These are phyloP conservation scores for Hypoxylon trugodes DNA, from an alignment of 495 filamentous ascomycete species.

Conservation along the genomic window DNA sequence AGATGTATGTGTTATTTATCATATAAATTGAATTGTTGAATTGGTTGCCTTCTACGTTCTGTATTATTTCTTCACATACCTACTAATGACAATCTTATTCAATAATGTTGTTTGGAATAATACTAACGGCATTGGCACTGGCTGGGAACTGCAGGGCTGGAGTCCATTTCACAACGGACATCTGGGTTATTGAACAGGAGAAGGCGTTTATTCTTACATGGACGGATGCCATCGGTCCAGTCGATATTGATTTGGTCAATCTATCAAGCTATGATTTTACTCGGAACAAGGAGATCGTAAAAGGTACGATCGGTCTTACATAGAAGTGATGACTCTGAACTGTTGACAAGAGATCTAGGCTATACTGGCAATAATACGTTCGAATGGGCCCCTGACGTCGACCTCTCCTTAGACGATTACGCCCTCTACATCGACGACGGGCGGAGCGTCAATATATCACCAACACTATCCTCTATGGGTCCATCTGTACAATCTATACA, in stretches of 20 bases:
- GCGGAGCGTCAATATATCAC: conserved; percentile 11
- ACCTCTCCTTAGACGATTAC: conserved; percentile 10
- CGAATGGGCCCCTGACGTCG: conserved; percentile 6
- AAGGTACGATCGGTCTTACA: background rate
- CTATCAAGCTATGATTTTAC: background rate
- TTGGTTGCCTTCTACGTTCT: no score
- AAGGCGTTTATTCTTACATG: conserved; percentile 13
- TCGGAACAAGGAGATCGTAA: background rate
- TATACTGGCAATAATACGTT: conserved; percentile 8
- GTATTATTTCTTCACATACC: no score
- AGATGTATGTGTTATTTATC: no score
- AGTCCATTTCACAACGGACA: conserved; percentile 19
- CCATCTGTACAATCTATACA: background rate
- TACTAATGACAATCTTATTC: background rate
- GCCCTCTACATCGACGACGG: conserved; percentile 10
- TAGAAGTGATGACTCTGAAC: background rate
- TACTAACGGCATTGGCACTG: background rate
- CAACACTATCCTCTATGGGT: background rate
- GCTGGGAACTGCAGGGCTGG: background rate
- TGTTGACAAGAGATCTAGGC: background rate
- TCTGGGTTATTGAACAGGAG: conserved; percentile 9
- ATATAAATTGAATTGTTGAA: no score
- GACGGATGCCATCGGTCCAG: conserved; percentile 3
- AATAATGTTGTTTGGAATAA: conserved; percentile 6
- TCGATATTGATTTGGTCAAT: conserved; percentile 13